A percentile compares a stretch with the other conserved stretches of the same genome.
Evolutionary conservation across 2,329 filamentous ascomycete genomes (phyloP).

Genomic region (Teratosphaeria nubilosa): DNA sequence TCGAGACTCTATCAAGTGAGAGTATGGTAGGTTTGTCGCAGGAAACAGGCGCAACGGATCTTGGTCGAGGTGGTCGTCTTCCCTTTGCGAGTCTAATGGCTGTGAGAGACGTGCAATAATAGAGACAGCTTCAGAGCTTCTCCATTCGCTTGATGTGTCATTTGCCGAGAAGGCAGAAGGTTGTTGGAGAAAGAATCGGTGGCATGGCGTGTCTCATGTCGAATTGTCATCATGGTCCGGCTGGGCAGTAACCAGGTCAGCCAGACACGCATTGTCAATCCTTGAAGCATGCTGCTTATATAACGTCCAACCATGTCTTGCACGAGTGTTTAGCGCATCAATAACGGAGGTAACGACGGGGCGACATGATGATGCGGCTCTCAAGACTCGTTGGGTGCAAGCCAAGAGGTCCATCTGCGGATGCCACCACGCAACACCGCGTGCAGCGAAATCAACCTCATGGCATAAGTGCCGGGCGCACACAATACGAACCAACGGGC

Average conservation of each 20-base stretch:
- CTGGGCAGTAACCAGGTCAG: background rate
- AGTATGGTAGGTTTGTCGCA: conserved; percentile 14
- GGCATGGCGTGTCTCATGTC: background rate
- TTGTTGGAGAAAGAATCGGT: too few species aligned
- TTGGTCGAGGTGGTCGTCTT: conserved; percentile 9
- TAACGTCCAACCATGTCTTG: background rate
- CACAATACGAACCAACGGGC: too few species aligned
- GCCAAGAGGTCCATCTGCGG: too few species aligned
- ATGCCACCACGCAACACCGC: too few species aligned
- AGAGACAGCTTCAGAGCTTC: too few species aligned
- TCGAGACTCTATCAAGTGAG: conserved; percentile 8
- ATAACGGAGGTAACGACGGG: background rate
- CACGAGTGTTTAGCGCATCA: background rate
- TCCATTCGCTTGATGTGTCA: too few species aligned
- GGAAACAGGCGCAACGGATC: conserved; percentile 7
- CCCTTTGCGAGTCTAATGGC: conserved; percentile 8
- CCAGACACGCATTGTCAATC: background rate
- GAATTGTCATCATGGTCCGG: background rate
- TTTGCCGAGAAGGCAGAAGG: too few species aligned
- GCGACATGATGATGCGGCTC: too few species aligned
- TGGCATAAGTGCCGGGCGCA: too few species aligned
- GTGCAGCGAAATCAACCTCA: too few species aligned
- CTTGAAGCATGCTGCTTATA: background rate
- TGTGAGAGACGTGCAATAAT: background rate
- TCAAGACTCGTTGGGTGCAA: too few species aligned